Evolutionary conservation across 768 basidiomycete genomes (phyloP).

Genomic region (Naganishia vishniacii): DNA sequence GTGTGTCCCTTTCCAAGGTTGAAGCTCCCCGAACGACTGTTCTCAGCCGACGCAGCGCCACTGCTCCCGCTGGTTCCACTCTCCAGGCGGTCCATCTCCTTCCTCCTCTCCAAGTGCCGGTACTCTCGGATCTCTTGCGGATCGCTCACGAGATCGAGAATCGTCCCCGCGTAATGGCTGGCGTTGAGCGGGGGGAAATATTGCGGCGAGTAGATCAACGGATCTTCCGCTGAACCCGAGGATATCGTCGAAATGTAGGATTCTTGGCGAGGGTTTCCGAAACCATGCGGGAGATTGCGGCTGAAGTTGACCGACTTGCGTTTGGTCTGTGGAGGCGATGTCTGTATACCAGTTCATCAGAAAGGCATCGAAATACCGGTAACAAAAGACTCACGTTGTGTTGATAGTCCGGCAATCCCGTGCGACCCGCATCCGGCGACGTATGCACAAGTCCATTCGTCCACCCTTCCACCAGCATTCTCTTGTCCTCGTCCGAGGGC

Average conservation of each 20-base stretch:
- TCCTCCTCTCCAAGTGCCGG: slow-evolving; percentile 2
- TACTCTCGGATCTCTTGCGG: slow-evolving; percentile 8
- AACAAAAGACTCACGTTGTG: not conserved
- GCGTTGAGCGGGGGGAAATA: not conserved
- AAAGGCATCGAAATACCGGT: not conserved
- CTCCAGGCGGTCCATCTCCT: not conserved
- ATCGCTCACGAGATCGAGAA: slow-evolving; percentile 3
- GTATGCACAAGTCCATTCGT: not conserved
- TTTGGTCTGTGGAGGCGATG: not conserved
- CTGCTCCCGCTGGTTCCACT: not conserved
- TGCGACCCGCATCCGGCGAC: not conserved
- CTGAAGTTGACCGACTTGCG: not conserved
- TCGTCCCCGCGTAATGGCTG: not conserved
- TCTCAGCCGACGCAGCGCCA: not conserved
- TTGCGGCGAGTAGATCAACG: not conserved
- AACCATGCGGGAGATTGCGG: not conserved
- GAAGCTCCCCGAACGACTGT: not conserved
- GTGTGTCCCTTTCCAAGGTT: not conserved
- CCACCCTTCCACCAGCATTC: not conserved
- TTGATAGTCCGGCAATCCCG: not conserved
- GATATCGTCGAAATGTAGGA: not conserved
- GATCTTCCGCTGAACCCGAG: not conserved
- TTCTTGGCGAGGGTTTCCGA: not conserved
- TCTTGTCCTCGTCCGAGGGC: slow-evolving; percentile 14
- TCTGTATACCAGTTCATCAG: not conserved